Percentiles rank a stretch among this genome's conserved stretches.
Conservation (phyloP, 371 early-diverging fungal genomes). For the Mucor racemosus region DNA sequence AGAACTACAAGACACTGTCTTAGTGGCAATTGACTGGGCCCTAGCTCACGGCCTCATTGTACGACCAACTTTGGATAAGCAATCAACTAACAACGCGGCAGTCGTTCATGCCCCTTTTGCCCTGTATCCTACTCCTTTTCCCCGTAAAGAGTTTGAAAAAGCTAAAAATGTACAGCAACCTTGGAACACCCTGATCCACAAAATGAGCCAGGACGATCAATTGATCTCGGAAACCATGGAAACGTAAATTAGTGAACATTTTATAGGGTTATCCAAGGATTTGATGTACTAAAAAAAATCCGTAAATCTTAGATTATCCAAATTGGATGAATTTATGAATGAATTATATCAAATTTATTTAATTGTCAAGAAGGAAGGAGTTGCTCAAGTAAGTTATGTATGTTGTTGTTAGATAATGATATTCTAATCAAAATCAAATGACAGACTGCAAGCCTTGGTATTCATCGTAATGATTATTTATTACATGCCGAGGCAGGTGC, state of each 20-base stretch:
- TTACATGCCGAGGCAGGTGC: slow-evolving; percentile 67
- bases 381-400: slow-evolving; percentile 57
- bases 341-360: slow-evolving; percentile 82
- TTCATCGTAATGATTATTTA: slow-evolving; percentile 94
- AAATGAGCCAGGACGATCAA: slow-evolving; percentile 74
- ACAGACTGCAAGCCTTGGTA: slow-evolving; percentile 75
- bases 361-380: slow-evolving; percentile 61
- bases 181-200: slow-evolving; percentile 84
- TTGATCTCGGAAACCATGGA: slow-evolving; percentile 79
- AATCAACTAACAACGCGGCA: slow-evolving; percentile 38
- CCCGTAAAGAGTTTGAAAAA: slow-evolving; percentile 72
- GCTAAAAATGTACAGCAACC: slow-evolving; percentile 81
- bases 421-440: not conserved
- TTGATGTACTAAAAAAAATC: not conserved
- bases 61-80: slow-evolving; percentile 57
- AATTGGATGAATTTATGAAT: slow-evolving; percentile 85
- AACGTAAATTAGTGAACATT: slow-evolving; percentile 46
- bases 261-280: not conserved
- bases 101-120: slow-evolving; percentile 87
- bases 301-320: slow-evolving; percentile 59
- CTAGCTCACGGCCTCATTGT: slow-evolving; percentile 80
- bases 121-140: slow-evolving; percentile 89
- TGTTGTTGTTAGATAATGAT: too few relatives aligned
- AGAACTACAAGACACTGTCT: slow-evolving; percentile 36
- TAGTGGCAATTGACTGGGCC: slow-evolving; percentile 79